phyloP scores from a whole-genome alignment of 768 basidiomycete species.

The Suillus cothurnatus region DNA sequence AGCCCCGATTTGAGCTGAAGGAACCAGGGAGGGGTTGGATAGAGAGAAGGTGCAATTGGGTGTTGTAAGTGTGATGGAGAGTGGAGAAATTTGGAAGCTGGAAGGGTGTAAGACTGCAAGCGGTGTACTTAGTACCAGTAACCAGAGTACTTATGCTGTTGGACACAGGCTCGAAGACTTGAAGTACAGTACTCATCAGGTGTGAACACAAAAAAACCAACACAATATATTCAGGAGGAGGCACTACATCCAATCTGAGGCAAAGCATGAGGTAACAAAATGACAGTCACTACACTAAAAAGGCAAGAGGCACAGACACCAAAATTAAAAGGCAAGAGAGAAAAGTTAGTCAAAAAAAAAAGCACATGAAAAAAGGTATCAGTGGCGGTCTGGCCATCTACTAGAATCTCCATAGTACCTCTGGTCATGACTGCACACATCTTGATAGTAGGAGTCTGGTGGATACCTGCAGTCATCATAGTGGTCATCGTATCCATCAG shows the following conservation, averaged over 20 bases:
- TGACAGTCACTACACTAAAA: constrained; percentile 3
- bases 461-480: not conserved
- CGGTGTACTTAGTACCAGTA: too few species aligned
- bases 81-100: too few species aligned
- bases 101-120: too few species aligned
- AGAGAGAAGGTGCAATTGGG: too few species aligned
- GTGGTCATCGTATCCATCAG: not conserved
- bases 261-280: not conserved
- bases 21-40: too few species aligned
- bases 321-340: not conserved
- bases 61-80: too few species aligned
- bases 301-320: not conserved
- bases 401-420: not conserved
- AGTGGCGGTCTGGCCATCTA: not conserved
- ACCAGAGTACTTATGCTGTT: too few species aligned
- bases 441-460: not conserved
- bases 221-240: constrained; percentile 1
- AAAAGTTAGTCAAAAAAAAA: not conserved
- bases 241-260: not conserved
- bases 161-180: too few species aligned
- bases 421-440: not conserved
- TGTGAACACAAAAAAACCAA: too few species aligned
- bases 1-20: too few species aligned
- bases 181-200: too few species aligned
- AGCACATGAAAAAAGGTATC: not conserved